Percentiles rank a stretch among this genome's conserved stretches.
Conservation (phyloP, 192 early-diverging fungal species). For the Coemansia sp. region DNA sequence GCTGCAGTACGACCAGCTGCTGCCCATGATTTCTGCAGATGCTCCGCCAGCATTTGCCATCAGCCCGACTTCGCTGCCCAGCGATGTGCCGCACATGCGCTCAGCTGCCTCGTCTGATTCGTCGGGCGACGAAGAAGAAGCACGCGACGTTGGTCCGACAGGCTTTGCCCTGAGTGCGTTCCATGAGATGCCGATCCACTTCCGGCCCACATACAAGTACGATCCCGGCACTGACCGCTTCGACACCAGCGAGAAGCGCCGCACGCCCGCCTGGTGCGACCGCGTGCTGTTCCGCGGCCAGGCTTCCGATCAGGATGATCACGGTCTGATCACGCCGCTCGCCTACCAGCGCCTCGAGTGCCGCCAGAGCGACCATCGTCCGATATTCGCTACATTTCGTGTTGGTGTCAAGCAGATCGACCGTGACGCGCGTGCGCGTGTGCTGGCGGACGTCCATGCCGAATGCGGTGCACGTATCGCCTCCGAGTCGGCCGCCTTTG, state of each 20-base stretch:
- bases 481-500: conserved; percentile 32
- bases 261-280: conserved; percentile 96
- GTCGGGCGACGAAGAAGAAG: conserved; percentile 32
- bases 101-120: conserved; percentile 24
- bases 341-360: conserved; percentile 71
- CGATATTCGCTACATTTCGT: conserved; percentile 71
- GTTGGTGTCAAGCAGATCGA: conserved; percentile 63
- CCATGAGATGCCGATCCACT: conserved; percentile 72
- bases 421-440: conserved; percentile 48
- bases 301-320: conserved; percentile 17
- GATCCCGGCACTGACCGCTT: conserved; percentile 81
- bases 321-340: conserved; percentile 36
- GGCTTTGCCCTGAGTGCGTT: conserved; percentile 77
- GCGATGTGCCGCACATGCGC: conserved; percentile 5
- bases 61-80: conserved; percentile 3
- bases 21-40: conserved; percentile 32
- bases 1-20: conserved; percentile 66
- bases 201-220: conserved; percentile 98
- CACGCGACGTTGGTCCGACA: conserved; percentile 50
- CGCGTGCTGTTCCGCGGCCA: conserved; percentile 71
- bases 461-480: conserved; percentile 51
- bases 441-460: conserved; percentile 54
- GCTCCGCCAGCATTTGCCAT: conserved; percentile 5
- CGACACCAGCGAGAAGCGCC: conserved; percentile 91
- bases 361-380: conserved; percentile 80